phyloP scores from a whole-genome alignment of 805 yeast genomes.

The Suhomyces sp. region DNA sequence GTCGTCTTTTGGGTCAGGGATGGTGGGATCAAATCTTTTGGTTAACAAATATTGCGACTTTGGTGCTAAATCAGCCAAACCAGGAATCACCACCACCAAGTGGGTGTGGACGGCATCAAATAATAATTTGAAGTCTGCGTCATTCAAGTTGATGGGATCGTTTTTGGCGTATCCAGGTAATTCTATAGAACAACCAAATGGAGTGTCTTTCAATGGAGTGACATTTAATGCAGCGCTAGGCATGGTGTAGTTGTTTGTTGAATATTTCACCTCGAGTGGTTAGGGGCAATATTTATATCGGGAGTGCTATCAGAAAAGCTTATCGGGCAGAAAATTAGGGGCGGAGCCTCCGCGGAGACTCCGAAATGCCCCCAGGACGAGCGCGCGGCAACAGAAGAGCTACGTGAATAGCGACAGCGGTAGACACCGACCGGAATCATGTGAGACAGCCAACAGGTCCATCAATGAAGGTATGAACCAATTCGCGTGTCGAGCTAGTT shows the following conservation, averaged over 20 bases:
- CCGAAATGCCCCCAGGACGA: not conserved
- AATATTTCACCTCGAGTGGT: not conserved
- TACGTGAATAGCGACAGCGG: no score
- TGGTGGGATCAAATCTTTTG: slow-evolving; percentile 71
- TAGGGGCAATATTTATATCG: not conserved
- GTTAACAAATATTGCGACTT: slow-evolving; percentile 74
- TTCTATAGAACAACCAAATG: slow-evolving; percentile 66
- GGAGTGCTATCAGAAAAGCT: not conserved
- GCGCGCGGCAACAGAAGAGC: not conserved
- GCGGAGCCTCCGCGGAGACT: slow-evolving; percentile 6
- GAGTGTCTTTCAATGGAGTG: slow-evolving; percentile 47
- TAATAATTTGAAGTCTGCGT: slow-evolving; percentile 60
- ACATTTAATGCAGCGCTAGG: slow-evolving; percentile 18
- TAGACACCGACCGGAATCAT: not conserved
- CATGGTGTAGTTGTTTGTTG: slow-evolving; percentile 2
- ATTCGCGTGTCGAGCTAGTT: not conserved
- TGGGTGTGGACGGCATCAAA: slow-evolving; percentile 64
- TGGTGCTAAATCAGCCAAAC: slow-evolving; percentile 66
- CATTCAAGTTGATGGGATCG: slow-evolving; percentile 69
- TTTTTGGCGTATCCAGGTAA: slow-evolving; percentile 63
- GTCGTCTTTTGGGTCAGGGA: slow-evolving; percentile 38
- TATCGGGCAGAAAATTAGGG: not conserved
- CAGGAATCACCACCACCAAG: slow-evolving; percentile 73
- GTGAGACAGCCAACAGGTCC: not conserved
- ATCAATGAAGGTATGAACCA: not conserved